phyloP scores from a whole-genome alignment of 2,329 filamentous ascomycete genomes.

The Zymoseptoria crescenta region DNA sequence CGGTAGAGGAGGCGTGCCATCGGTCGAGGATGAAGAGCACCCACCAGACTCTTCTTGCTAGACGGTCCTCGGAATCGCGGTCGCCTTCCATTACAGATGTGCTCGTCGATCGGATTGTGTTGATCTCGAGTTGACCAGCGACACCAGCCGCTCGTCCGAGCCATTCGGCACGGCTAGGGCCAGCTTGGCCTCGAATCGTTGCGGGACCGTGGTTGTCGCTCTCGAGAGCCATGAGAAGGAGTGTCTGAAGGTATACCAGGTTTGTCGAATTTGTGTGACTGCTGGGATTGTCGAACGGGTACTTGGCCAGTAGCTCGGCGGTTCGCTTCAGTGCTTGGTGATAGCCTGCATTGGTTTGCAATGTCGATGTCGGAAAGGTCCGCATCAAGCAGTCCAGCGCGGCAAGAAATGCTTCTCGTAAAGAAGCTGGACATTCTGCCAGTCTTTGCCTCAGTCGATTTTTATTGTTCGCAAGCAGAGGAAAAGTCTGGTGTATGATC shows the following conservation, averaged over 20 bases:
- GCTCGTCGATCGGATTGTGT: slow-evolving; percentile 38
- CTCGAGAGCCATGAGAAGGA: slow-evolving; percentile 59
- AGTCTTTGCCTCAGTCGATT: slow-evolving; percentile 50
- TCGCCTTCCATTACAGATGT: slow-evolving; percentile 41
- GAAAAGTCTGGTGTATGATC: slow-evolving; percentile 59
- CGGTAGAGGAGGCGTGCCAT: slow-evolving; percentile 63
- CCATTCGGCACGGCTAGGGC: slow-evolving; percentile 46
- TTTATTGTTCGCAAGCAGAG: slow-evolving; percentile 54
- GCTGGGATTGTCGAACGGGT: slow-evolving; percentile 39
- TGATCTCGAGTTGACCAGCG: slow-evolving; percentile 58
- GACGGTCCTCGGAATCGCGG: slow-evolving; percentile 53
- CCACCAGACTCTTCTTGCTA: slow-evolving; percentile 63
- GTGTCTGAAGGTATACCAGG: slow-evolving; percentile 55
- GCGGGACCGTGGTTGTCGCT: slow-evolving; percentile 50
- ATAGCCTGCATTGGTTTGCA: slow-evolving; percentile 29
- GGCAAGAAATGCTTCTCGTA: slow-evolving; percentile 58
- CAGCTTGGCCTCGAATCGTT: slow-evolving; percentile 39
- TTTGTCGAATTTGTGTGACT: slow-evolving; percentile 36
- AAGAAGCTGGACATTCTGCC: slow-evolving; percentile 46
- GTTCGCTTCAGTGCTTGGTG: slow-evolving; percentile 34
- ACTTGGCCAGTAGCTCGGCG: slow-evolving; percentile 36
- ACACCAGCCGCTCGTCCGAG: slow-evolving; percentile 59
- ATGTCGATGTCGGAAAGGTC: slow-evolving; percentile 40
- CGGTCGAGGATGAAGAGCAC: slow-evolving; percentile 62
- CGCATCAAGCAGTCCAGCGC: slow-evolving; percentile 54